Conservation (phyloP, 1,284 basidiomycete genomes). For the Kwoniella shivajii region DNA sequence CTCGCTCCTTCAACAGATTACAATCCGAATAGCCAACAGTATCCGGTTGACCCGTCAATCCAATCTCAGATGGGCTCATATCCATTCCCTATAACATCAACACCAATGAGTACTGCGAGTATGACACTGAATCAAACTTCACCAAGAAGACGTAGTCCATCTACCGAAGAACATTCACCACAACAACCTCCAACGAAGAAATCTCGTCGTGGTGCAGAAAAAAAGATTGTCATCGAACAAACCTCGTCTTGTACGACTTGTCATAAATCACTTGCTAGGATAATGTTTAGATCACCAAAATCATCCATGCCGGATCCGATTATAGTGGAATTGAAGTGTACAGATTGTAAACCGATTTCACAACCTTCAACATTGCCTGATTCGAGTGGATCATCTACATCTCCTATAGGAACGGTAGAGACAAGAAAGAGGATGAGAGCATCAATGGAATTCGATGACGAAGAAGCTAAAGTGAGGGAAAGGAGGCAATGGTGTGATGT, state of each 20-base stretch:
- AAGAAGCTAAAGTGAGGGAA: slow-evolving; percentile 30
- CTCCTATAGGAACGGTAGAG: slow-evolving; percentile 40
- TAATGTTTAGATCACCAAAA: slow-evolving; percentile 45
- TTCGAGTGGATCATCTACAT: background rate
- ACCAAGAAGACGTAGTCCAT: slow-evolving; percentile 4
- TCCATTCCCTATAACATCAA: no score
- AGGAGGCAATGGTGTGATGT: slow-evolving; percentile 49
- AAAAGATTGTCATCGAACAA: slow-evolving; percentile 46
- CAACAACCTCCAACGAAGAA: slow-evolving; percentile 29
- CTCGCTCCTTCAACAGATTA: slow-evolving; percentile 1
- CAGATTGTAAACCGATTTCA: slow-evolving; percentile 32
- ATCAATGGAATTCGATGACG: slow-evolving; percentile 44
- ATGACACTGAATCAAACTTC: background rate
- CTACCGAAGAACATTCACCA: background rate
- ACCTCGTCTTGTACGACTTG: slow-evolving; percentile 33
- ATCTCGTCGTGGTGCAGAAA: slow-evolving; percentile 37
- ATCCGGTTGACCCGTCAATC: no score
- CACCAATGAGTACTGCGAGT: background rate
- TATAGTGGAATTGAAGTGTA: slow-evolving; percentile 32
- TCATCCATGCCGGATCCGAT: slow-evolving; percentile 42
- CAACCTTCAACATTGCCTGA: slow-evolving; percentile 26
- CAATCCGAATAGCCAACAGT: background rate
- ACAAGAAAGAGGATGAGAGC: slow-evolving; percentile 46
- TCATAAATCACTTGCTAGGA: slow-evolving; percentile 31
- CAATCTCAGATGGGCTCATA: no score